Conservation (phyloP, 2,329 filamentous ascomycete genomes). For the Aaosphaeria arxii region DNA sequence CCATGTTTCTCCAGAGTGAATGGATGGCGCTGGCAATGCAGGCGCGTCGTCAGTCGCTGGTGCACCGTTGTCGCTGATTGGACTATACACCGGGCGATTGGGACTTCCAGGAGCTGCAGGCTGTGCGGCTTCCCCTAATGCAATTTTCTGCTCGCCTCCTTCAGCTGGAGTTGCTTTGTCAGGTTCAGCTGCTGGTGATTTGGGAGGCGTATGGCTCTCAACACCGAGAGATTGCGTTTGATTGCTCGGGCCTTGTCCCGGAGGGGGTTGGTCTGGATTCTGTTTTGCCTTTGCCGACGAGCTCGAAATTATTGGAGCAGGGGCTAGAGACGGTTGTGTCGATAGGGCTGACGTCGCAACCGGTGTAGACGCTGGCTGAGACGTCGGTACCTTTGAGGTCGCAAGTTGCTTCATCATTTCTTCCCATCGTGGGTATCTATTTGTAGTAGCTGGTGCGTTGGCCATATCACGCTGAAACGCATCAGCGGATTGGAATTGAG, state of each 20-base stretch:
- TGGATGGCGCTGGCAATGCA: conserved; percentile 7
- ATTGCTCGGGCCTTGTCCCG: conserved; percentile 5
- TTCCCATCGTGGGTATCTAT: conserved; percentile 29
- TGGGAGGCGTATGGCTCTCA: conserved; percentile 8
- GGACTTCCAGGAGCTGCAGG: conserved; percentile 9
- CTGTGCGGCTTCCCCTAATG: too few relatives aligned
- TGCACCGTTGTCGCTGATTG: conserved; percentile 32
- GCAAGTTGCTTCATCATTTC: conserved; percentile 32
- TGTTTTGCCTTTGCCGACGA: too few relatives aligned
- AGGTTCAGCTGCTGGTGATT: conserved; percentile 13
- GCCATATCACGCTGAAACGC: conserved; percentile 43
- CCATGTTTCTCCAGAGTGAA: conserved; percentile 32
- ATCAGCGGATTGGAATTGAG: conserved; percentile 43
- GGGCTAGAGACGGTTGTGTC: too few relatives aligned
- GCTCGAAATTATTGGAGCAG: too few relatives aligned
- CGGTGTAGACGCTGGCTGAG: too few relatives aligned
- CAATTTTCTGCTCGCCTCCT: conserved; percentile 7
- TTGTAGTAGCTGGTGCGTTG: conserved; percentile 17
- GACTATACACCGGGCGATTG: conserved; percentile 17
- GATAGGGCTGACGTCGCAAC: too few relatives aligned
- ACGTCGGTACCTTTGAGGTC: conserved; percentile 3
- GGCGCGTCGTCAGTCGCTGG: conserved; percentile 4
- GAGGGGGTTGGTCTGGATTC: not conserved
- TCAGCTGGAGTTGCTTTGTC: conserved; percentile 29
- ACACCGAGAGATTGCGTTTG: too few relatives aligned